Conservation (phyloP, 2,329 filamentous ascomycete genomes). For the Ophiocordyceps robertsii region DNA sequence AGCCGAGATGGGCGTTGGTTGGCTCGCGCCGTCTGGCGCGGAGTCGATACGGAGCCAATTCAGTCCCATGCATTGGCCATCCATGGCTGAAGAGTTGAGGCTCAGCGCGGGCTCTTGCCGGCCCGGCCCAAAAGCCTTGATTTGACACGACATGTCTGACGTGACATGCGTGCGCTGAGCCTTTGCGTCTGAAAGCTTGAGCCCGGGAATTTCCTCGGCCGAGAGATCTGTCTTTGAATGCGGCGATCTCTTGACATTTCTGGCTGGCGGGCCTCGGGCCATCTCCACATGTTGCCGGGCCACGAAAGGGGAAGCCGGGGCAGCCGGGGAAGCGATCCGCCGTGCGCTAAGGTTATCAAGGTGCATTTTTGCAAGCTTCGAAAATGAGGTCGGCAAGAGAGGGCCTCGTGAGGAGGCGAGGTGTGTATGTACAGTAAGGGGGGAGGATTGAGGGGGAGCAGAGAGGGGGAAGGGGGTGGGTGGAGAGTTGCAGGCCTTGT, state of each 20-base stretch:
- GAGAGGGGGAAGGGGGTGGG: no score
- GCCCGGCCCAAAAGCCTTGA: slow-evolving; percentile 3
- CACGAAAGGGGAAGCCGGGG: neutral
- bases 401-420: neutral
- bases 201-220: neutral
- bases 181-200: no score
- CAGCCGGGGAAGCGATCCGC: slow-evolving; percentile 6
- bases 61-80: neutral
- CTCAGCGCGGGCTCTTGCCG: neutral
- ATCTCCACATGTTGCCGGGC: slow-evolving; percentile 1
- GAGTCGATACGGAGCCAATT: neutral
- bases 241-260: no score
- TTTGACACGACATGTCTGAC: neutral
- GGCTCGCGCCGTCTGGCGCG: neutral
- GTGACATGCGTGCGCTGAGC: neutral
- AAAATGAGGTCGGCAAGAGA: neutral
- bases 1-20: neutral
- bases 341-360: slow-evolving; percentile 4
- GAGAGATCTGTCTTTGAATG: neutral
- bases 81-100: neutral
- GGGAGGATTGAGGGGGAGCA: no score
- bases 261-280: neutral
- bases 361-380: neutral
- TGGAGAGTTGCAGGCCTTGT: no score
- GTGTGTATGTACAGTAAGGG: no score